Conservation (phyloP, 2,329 filamentous ascomycete genomes). For the Cordyceps farinosa region DNA sequence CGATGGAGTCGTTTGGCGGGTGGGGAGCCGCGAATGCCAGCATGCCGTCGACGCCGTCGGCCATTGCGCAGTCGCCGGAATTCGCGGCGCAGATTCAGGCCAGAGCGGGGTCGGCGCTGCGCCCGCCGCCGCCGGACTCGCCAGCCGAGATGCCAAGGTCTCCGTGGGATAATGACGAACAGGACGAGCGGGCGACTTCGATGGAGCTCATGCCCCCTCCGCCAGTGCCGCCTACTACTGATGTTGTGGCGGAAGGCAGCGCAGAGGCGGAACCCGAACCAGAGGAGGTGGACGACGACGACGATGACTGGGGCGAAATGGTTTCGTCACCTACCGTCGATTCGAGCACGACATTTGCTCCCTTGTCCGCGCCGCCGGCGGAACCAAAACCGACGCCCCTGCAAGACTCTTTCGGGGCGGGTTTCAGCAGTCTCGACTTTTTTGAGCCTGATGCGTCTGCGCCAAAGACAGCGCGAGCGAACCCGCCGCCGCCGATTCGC, state of each 20-base stretch:
- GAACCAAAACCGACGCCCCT: not conserved
- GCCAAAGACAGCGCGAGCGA: not conserved
- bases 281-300: slow-evolving; percentile 34
- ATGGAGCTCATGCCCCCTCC: slow-evolving; percentile 17
- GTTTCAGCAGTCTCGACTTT: not conserved
- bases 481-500: not conserved
- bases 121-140: not conserved
- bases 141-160: slow-evolving; percentile 9
- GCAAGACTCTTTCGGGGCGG: not conserved
- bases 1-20: slow-evolving; percentile 28
- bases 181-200: slow-evolving; percentile 19
- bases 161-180: slow-evolving; percentile 11
- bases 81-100: slow-evolving; percentile 1
- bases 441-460: not conserved
- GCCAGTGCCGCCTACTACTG: not conserved
- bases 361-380: not conserved
- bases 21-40: slow-evolving; percentile 29
- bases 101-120: not conserved
- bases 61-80: not conserved
- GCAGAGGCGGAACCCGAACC: not conserved
- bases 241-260: not conserved
- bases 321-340: slow-evolving; percentile 34
- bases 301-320: slow-evolving; percentile 62
- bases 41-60: slow-evolving; percentile 8
- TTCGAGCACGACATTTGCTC: not conserved